These are phyloP conservation scores for Micromonas commoda DNA, from an alignment of 139 green algal species.

Conservation along the genomic window DNA sequence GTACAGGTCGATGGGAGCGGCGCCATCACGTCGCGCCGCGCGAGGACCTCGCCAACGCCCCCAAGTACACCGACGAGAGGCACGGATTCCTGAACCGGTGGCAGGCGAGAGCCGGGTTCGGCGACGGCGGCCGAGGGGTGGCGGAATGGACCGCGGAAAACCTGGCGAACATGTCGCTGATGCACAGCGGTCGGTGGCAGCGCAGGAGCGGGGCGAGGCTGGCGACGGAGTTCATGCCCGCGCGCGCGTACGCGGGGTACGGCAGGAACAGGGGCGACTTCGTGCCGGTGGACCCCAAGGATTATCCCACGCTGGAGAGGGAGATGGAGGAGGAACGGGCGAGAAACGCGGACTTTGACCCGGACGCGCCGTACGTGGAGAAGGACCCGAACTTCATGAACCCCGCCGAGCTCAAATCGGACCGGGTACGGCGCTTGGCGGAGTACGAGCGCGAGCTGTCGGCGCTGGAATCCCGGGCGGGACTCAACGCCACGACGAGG, in stretches of 20 bases:
- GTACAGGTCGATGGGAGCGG: too few relatives aligned
- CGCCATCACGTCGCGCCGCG: too few relatives aligned
- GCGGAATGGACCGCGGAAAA: neutral
- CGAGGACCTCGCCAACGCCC: too few relatives aligned
- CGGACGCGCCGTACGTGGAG: neutral
- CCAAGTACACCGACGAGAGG: neutral
- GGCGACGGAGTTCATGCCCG: neutral
- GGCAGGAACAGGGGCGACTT: neutral
- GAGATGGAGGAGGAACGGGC: neutral
- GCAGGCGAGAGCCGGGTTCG: neutral
- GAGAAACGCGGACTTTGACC: neutral
- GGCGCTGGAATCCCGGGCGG: neutral
- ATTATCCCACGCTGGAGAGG: neutral
- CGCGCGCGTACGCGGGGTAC: neutral
- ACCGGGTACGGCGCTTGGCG: too few relatives aligned
- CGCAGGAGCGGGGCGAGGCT: neutral
- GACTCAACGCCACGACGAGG: neutral
- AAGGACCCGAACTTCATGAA: neutral
- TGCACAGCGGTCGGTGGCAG: neutral
- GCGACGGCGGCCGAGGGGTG: neutral
- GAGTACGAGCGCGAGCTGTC: neutral
- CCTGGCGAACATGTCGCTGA: neutral
- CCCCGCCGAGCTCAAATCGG: neutral
- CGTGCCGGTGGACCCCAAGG: neutral
- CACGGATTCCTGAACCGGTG: neutral